Percentiles rank a stretch among this genome's conserved stretches.
Conservation (phyloP, 2,329 filamentous ascomycete species). For the Dactylellina haptotyla region DNA sequence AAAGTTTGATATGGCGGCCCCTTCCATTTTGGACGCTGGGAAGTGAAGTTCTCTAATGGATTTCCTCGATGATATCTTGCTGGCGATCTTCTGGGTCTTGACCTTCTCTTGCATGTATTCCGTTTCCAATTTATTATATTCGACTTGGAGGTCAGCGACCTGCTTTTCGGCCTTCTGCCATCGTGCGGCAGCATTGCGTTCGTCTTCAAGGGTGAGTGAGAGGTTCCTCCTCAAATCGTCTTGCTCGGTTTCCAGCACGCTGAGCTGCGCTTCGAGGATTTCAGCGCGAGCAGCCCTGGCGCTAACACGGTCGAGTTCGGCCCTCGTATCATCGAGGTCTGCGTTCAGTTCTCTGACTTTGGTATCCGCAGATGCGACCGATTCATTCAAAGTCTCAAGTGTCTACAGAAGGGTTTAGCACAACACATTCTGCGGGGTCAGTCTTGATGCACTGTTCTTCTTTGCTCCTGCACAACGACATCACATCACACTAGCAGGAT, state of each 20-base stretch:
- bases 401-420: constrained; percentile 68
- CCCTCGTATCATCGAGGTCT: constrained; percentile 57
- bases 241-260: constrained; percentile 83
- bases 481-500: background rate
- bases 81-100: constrained; percentile 66
- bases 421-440: constrained; percentile 51
- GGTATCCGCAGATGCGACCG: constrained; percentile 80
- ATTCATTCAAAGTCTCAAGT: constrained; percentile 82
- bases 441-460: constrained; percentile 16
- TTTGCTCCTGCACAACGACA: constrained; percentile 20
- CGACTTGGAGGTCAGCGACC: constrained; percentile 80
- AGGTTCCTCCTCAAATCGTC: constrained; percentile 75
- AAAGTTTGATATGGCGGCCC: constrained; percentile 71
- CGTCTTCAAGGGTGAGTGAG: constrained; percentile 75
- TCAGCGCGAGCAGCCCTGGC: constrained; percentile 74
- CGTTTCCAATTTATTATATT: constrained; percentile 86
- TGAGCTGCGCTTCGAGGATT: constrained; percentile 81
- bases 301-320: constrained; percentile 57
- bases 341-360: constrained; percentile 74
- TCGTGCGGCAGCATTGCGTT: constrained; percentile 79
- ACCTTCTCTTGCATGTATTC: constrained; percentile 65
- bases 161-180: constrained; percentile 87
- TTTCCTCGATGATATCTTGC: constrained; percentile 69
- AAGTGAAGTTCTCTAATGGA: constrained; percentile 45
- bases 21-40: constrained; percentile 42